Conservation (phyloP, 176 grass and related monocot species). For the Typha latifolia region DNA sequence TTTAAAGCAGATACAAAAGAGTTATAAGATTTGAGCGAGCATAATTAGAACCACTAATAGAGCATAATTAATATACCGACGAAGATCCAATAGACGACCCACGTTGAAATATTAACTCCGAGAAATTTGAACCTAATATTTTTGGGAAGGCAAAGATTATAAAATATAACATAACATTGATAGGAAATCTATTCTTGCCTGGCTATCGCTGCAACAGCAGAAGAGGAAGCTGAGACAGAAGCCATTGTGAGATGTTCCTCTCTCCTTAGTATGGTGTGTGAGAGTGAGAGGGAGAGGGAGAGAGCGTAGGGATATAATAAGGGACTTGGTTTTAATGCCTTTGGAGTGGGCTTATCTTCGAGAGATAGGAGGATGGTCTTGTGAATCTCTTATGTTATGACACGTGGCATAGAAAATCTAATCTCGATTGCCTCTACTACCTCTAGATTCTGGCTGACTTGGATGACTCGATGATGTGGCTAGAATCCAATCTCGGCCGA, state of each 20-base stretch:
- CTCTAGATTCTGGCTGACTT: constrained; percentile 39
- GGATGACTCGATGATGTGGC: constrained; percentile 13
- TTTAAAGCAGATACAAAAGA: no score
- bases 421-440: neutral
- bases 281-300: no score
- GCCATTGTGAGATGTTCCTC: constrained; percentile 22
- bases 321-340: constrained; percentile 28
- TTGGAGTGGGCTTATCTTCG: constrained; percentile 18
- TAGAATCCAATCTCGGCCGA: neutral
- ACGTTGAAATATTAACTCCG: no score
- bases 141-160: neutral
- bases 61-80: no score
- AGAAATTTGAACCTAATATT: neutral
- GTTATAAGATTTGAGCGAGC: no score
- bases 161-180: neutral
- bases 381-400: constrained; percentile 25
- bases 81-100: no score
- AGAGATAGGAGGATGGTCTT: constrained; percentile 53
- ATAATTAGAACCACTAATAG: no score
- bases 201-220: constrained; percentile 66
- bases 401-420: constrained; percentile 76
- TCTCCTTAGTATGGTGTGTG: neutral
- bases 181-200: constrained; percentile 11
- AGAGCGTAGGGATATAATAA: neutral
- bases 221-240: constrained; percentile 63